Evolutionary conservation across 2,329 filamentous ascomycete genomes (phyloP), one percentile per base, ranked within the genome.

Genomic region (Anthostomella pinea): DNA sequence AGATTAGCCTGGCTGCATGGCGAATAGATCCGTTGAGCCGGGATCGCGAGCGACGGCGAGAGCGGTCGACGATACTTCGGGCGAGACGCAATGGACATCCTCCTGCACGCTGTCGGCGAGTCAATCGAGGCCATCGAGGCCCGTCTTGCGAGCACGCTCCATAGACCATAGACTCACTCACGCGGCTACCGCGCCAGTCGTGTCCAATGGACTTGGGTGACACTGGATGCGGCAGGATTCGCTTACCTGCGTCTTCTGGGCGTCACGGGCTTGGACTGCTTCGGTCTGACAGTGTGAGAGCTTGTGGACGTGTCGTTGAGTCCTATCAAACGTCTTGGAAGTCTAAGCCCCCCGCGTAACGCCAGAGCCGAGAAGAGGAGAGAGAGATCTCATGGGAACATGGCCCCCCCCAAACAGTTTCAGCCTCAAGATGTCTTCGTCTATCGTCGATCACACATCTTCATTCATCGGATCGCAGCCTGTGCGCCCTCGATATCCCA

Each of bases 371-470:
- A 22, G 11, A 7, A 25, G 14, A 25, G 7, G 8, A n/a, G 5
- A 16, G 25, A 25, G 17, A 23, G 14, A 21, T 15, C 13, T 25
- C 15, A n/a, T 33, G 7, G 39, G 16, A 19, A 33, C 30, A 32
- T 35, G 6, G 27, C 17, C 30, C 28, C 35, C 34, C 41, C 46
- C 38, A 51, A 51, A 51, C 46, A 9, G 45, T 48, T 54, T 52
- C 46, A 49, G 39, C 48, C 37, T 49, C 45, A 45, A 41, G 33
- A 41, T 33, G 30, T 23, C 41, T 33, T 41, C 35, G 33, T 43
- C 43, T 38, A 39, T 46, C 19, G 52, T 38, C 46, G 47, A 53
- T 53, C 50, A 45, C 29, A 42, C 44, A 45, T 34, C 36, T 30
- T 30, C 36, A 21, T 43, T 49, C 30, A 45, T 46, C 41, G 34